Evolutionary conservation across 106 monocot species (phyloP).

Genomic region (Allium fistulosum): DNA sequence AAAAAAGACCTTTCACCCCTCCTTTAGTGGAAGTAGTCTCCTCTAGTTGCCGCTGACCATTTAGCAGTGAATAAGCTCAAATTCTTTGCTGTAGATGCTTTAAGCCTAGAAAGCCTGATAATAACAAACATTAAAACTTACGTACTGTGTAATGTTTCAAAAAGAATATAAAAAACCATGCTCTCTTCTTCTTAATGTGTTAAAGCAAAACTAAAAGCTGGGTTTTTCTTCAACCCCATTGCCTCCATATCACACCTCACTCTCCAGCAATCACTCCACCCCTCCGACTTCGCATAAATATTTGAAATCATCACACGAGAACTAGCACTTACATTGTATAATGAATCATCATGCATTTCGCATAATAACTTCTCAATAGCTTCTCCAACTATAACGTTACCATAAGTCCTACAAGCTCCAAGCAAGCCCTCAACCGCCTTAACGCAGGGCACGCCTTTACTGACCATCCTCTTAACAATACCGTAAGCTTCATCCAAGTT

Average conservation of each 20-base stretch:
- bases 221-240: conserved; percentile 43
- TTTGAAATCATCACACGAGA: conserved; percentile 64
- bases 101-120: no score
- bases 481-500: conserved; percentile 51
- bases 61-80: no score
- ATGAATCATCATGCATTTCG: conserved; percentile 2
- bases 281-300: conserved; percentile 43
- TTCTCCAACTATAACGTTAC: conserved; percentile 37
- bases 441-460: conserved; percentile 2
- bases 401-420: conserved; percentile 52
- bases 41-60: no score
- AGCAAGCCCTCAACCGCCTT: conserved; percentile 61
- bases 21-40: no score
- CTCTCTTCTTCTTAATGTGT: no score
- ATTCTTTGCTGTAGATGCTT: no score
- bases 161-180: no score
- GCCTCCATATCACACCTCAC: conserved; percentile 47
- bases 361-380: conserved; percentile 29
- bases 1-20: no score
- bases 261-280: conserved; percentile 41
- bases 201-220: conserved; percentile 16
- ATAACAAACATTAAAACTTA: no score
- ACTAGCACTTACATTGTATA: conserved; percentile 5
- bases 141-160: no score
- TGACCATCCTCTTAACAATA: conserved; percentile 23